Evolutionary conservation across 2,329 filamentous ascomycete genomes (phyloP), one percentile per base, ranked within the genome.

Genomic region (Dryadomyces sulphureus): DNA sequence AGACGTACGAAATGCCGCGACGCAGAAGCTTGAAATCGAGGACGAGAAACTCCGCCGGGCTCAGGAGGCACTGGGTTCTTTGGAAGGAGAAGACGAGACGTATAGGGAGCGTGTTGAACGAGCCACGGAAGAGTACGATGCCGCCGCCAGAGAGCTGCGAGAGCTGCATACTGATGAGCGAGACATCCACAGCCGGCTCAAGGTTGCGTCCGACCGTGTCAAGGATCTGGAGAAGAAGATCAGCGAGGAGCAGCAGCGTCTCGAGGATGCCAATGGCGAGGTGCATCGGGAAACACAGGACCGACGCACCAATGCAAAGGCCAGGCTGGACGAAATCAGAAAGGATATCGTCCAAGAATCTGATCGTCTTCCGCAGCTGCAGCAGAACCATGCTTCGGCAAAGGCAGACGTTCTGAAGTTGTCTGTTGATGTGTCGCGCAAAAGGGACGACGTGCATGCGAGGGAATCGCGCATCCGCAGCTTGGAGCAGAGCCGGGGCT

Each of bases 221-320:
- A 62, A 61, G 44, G 59, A 65, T 0, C 63, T 66, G 34, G 62
- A 74, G 49, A 54, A 50, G 2, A 69, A 70, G 41, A 76, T 80
- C 43, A 55, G 58, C 3, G 65, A 69, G 4, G 80, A 85, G 57
- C 66, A 74, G 53, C 59, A 65, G 41, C 77, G 80, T 4, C 69
- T 94, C 7, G 70, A 75, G 38, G 73, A 78, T 39, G 72, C 77
- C 2, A 81, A 83, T 54, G 85, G 87, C 34, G 64, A 65, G 17
- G 70, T 81, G 54, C 66, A 83, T 8, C 68, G 80, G 20, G 65
- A 76, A 25, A 77, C 77, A 11, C 74, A 79, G 54, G 58, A 68
- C 19, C 62, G 62, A 41, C 66, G 83, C 4, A 67, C 78, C 20
- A 65, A 75, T 17, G 77, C 77, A 12, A 74, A 78, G 54, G 57